These are phyloP conservation scores for Brassica cretica DNA, from an alignment of 345 rosid species.

Conservation along the genomic window DNA sequence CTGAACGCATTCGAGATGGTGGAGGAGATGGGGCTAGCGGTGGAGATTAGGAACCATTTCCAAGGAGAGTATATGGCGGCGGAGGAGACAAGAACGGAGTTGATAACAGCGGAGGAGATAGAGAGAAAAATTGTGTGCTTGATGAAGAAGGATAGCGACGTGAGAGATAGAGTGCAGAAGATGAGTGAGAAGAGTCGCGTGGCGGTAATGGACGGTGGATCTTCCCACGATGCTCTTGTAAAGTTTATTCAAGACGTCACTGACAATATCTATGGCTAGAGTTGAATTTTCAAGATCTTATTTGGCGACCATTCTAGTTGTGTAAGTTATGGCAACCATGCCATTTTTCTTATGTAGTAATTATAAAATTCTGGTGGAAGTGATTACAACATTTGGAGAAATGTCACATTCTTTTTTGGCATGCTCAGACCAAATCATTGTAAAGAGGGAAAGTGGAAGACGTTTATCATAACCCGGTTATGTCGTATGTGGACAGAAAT, in stretches of 20 bases:
- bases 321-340: not conserved
- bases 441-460: not conserved
- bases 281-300: too few relatives aligned
- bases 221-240: constrained; percentile 35
- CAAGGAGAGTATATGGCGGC: not conserved
- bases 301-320: not conserved
- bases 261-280: too few relatives aligned
- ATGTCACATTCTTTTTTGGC: not conserved
- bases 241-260: constrained; percentile 28
- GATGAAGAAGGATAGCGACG: constrained; percentile 42
- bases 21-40: constrained; percentile 46
- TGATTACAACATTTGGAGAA: not conserved
- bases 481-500: not conserved
- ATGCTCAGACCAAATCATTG: not conserved
- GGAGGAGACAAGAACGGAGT: not conserved
- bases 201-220: constrained; percentile 50
- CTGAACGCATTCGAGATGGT: constrained; percentile 55
- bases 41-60: constrained; percentile 45
- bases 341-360: not conserved
- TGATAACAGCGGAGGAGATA: constrained; percentile 38
- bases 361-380: not conserved
- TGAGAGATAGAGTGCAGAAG: constrained; percentile 38
- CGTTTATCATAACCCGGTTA: not conserved
- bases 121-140: constrained; percentile 48
- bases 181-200: constrained; percentile 42